These are phyloP conservation scores for Mortierella sp. DNA, from an alignment of 371 early-diverging fungal genomes.

Conservation along the genomic window DNA sequence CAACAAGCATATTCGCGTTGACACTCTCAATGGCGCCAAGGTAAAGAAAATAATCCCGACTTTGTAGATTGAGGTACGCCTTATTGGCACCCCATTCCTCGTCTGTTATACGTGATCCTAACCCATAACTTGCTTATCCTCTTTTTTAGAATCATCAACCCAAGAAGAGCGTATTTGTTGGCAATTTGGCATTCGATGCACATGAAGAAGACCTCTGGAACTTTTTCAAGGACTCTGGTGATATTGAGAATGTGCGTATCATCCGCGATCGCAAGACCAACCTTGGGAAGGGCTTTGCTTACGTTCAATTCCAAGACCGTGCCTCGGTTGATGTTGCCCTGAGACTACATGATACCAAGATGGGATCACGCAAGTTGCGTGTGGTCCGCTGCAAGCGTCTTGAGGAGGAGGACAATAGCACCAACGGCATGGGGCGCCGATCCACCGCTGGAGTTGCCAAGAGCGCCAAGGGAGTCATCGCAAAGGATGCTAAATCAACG, in stretches of 20 bases:
- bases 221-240: slow-evolving; percentile 86
- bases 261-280: slow-evolving; percentile 90
- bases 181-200: slow-evolving; percentile 89
- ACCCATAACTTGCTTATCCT: neutral
- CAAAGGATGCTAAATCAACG: slow-evolving; percentile 37
- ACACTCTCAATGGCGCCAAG: slow-evolving; percentile 70
- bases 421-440: slow-evolving; percentile 45
- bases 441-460: slow-evolving; percentile 29
- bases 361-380: slow-evolving; percentile 73
- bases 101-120: neutral
- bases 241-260: slow-evolving; percentile 87
- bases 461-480: slow-evolving; percentile 14
- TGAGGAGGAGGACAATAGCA: slow-evolving; percentile 59
- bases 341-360: slow-evolving; percentile 79
- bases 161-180: slow-evolving; percentile 92
- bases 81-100: neutral
- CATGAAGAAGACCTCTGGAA: slow-evolving; percentile 91
- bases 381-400: slow-evolving; percentile 71
- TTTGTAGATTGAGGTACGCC: neutral
- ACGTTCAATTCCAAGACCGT: slow-evolving; percentile 82
- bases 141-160: slow-evolving; percentile 70
- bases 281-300: slow-evolving; percentile 96
- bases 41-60: slow-evolving; percentile 26
- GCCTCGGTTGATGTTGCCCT: slow-evolving; percentile 83
- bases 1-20: slow-evolving; percentile 91